Conservation (phyloP, 2,329 filamentous ascomycete species). For the Chaetomium strumarium region DNA sequence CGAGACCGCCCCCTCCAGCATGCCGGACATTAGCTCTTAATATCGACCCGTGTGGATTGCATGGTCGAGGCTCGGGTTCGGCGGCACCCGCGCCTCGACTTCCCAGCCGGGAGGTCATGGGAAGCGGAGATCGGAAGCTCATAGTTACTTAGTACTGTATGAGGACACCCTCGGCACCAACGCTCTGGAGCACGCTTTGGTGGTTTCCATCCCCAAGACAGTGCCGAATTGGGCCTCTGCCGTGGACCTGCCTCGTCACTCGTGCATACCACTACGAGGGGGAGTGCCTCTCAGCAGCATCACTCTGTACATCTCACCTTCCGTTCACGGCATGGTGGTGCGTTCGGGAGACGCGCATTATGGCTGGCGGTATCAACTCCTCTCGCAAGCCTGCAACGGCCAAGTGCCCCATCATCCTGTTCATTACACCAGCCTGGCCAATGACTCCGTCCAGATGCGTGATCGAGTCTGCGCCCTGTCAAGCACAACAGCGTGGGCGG, state of each 20-base stretch:
- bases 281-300: background rate
- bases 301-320: constrained; percentile 17
- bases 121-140: background rate
- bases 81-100: constrained; percentile 12
- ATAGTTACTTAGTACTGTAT: constrained; percentile 1
- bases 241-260: background rate
- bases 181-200: background rate
- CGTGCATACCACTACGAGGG: background rate
- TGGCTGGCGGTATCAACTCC: background rate
- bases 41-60: constrained; percentile 23
- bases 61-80: constrained; percentile 12
- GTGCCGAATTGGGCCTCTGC: background rate
- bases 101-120: background rate
- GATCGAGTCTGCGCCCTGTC: constrained; percentile 4
- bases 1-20: constrained; percentile 7
- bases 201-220: background rate
- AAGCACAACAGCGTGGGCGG: constrained; percentile 1
- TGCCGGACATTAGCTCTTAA: constrained; percentile 20
- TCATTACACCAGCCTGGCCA: background rate
- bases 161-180: background rate
- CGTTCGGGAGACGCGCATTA: background rate
- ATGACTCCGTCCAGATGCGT: background rate
- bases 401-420: too few species aligned
- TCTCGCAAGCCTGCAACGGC: background rate
- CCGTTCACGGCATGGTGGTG: constrained; percentile 18